Evolutionary conservation across 2,329 filamentous ascomycete species (phyloP).

Genomic region (Ampelomyces quisqualis): DNA sequence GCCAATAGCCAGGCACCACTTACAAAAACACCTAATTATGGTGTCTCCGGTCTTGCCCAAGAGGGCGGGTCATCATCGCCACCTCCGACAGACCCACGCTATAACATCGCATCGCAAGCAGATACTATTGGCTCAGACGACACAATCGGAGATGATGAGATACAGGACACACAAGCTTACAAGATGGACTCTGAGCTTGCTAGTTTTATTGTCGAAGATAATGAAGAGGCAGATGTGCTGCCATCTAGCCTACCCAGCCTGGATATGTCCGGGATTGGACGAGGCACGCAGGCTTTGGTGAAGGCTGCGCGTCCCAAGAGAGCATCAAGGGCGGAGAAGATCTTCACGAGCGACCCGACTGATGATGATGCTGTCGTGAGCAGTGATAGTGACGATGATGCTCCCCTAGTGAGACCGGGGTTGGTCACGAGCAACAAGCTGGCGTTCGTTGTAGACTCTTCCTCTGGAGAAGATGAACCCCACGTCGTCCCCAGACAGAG

Average conservation of each 20-base stretch:
- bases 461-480: slow-evolving; percentile 25
- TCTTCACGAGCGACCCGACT: slow-evolving; percentile 40
- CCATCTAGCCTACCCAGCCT: slow-evolving; percentile 36
- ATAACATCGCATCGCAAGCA: slow-evolving; percentile 41
- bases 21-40: slow-evolving; percentile 28
- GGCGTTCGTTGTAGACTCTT: slow-evolving; percentile 26
- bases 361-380: slow-evolving; percentile 38
- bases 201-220: slow-evolving; percentile 50
- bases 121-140: slow-evolving; percentile 48
- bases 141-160: slow-evolving; percentile 42
- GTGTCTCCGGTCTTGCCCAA: slow-evolving; percentile 30
- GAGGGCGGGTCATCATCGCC: slow-evolving; percentile 42
- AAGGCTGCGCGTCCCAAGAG: slow-evolving; percentile 24
- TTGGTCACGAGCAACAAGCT: slow-evolving; percentile 15
- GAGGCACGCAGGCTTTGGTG: slow-evolving; percentile 38
- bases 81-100: slow-evolving; percentile 43
- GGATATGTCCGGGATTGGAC: slow-evolving; percentile 30
- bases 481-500: slow-evolving; percentile 25
- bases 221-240: slow-evolving; percentile 37
- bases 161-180: slow-evolving; percentile 46
- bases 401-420: slow-evolving; percentile 11
- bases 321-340: slow-evolving; percentile 28
- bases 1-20: slow-evolving; percentile 13
- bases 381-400: slow-evolving; percentile 39
- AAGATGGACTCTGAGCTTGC: slow-evolving; percentile 49